Conservation (phyloP, 805 yeast genomes). For the Metschnikowia kofuensis region DNA sequence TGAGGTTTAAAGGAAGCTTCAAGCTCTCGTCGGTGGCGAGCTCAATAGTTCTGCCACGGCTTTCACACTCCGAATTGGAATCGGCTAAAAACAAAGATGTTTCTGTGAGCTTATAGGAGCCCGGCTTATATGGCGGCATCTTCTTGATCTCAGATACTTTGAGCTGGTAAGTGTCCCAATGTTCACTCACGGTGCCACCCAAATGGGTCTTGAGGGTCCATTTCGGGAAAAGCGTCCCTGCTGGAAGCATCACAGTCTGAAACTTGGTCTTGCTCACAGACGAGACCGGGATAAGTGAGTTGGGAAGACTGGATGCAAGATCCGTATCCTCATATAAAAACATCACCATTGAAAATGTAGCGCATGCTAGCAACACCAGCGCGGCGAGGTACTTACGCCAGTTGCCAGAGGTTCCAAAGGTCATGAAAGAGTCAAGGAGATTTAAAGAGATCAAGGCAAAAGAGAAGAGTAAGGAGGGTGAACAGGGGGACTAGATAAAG, state of each 20-base stretch:
- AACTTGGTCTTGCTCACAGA: background rate
- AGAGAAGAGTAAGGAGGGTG: too few relatives aligned
- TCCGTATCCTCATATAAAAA: background rate
- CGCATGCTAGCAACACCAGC: background rate
- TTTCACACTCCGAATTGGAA: conserved; percentile 1
- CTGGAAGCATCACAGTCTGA: conserved; percentile 7
- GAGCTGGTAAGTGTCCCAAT: conserved; percentile 3
- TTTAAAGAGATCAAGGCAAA: too few relatives aligned
- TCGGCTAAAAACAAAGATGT: background rate
- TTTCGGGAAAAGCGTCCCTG: conserved; percentile 3
- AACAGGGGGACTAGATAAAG: too few relatives aligned
- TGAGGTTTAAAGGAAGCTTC: conserved; percentile 4
- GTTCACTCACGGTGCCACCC: conserved; percentile 3
- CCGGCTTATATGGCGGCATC: conserved; percentile 3
- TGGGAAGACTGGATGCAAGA: background rate
- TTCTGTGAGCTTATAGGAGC: background rate
- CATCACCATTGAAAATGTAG: background rate
- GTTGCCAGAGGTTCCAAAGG: background rate
- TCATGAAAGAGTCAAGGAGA: background rate
- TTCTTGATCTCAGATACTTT: conserved; percentile 1
- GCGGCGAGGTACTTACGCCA: background rate
- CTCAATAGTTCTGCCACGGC: background rate
- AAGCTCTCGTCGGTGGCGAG: conserved; percentile 1
- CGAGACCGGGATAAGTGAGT: background rate
- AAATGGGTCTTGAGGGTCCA: conserved; percentile 4